Evolutionary conservation across 2,329 filamentous ascomycete species (phyloP).

Genomic region (Colletotrichum lindemuthianum): DNA sequence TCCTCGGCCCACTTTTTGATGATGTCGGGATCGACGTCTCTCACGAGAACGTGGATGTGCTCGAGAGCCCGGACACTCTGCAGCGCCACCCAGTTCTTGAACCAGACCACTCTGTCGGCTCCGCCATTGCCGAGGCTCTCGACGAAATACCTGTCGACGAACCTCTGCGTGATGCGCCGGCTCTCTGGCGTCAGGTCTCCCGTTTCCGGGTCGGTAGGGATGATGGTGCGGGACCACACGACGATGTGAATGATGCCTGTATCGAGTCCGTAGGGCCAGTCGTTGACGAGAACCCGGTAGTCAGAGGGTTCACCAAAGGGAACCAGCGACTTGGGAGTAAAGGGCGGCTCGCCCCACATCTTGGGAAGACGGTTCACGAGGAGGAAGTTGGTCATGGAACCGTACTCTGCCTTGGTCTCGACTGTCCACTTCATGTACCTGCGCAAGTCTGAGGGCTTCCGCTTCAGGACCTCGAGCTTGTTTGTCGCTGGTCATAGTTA

Average conservation of each 20-base stretch:
- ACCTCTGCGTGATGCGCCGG: constrained; percentile 71
- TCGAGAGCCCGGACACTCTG: constrained; percentile 90
- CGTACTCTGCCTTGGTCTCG: constrained; percentile 76
- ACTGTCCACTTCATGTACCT: constrained; percentile 82
- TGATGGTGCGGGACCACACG: constrained; percentile 87
- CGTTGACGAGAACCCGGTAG: constrained; percentile 81
- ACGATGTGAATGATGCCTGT: constrained; percentile 80
- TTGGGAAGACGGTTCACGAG: constrained; percentile 74
- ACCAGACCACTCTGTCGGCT: constrained; percentile 76
- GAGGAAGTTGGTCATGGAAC: constrained; percentile 83
- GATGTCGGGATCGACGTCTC: constrained; percentile 60
- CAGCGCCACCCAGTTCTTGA: constrained; percentile 91
- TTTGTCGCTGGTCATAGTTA: constrained; percentile 55
- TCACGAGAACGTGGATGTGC: constrained; percentile 84
- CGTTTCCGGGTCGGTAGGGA: constrained; percentile 75
- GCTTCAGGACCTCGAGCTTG: constrained; percentile 78
- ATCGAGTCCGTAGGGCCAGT: constrained; percentile 90
- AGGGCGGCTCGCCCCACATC: constrained; percentile 72
- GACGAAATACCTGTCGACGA: constrained; percentile 76
- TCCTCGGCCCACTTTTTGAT: constrained; percentile 65
- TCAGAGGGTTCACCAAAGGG: constrained; percentile 66
- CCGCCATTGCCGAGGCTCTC: constrained; percentile 62
- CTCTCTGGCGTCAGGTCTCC: constrained; percentile 79
- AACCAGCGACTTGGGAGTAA: constrained; percentile 58
- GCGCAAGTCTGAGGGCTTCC: constrained; percentile 82